Base-by-base conservation (phyloP, 2,329 filamentous ascomycete species). In the Ophiocordyceps camponoti-floridani region DNA sequence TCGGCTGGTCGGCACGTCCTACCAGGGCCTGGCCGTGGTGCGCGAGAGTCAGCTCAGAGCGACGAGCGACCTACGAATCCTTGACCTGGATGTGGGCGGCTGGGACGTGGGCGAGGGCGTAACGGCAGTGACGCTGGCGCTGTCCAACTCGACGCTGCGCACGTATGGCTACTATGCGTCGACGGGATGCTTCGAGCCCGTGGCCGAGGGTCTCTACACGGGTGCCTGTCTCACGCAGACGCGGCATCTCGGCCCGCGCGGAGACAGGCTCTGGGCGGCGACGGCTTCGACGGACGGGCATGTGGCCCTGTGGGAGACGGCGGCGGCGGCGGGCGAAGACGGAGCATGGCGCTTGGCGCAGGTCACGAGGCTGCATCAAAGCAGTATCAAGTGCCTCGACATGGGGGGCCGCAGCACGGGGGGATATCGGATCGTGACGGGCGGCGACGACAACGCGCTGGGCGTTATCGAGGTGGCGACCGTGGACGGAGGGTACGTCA, bases 381-480 rank as follows among this genome's bases (percentile, higher is more conserved):
- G 75, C 59, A 78, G 80, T 43, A 75, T 95, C 57, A 93, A 94
- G 58, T 65, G 68, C 18, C 62, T 82, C 3, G 71, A 72, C 47
- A 47, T 76, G 43, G 49, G 52, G 27, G 42, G 47, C 27, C 7
- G n/a, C 43, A 27, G 44, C 67, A 13, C 51, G 54, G 16, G 49
- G 56, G 28, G 53, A 52, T 64, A 51, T 51, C 48, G 83, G 1
- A 56, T 94, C 16, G 59, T 84, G 4, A 87, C 85, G 0, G 86
- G 84, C 26, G 87, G 91, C 19, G 91, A 98, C 53, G 91, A 96
- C 59, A 91, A 91, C 49, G 81, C 82, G 4, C 59, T 96, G 0
- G 79, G 73, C 0, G 54, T 84, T 11, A 73, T 72, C 23, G 59
- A 46, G 0, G 44, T 63, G 30, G 47, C 46, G 6, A 47, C 48